Base-by-base conservation (phyloP, 805 yeast species). In the Spathaspora boniae region DNA sequence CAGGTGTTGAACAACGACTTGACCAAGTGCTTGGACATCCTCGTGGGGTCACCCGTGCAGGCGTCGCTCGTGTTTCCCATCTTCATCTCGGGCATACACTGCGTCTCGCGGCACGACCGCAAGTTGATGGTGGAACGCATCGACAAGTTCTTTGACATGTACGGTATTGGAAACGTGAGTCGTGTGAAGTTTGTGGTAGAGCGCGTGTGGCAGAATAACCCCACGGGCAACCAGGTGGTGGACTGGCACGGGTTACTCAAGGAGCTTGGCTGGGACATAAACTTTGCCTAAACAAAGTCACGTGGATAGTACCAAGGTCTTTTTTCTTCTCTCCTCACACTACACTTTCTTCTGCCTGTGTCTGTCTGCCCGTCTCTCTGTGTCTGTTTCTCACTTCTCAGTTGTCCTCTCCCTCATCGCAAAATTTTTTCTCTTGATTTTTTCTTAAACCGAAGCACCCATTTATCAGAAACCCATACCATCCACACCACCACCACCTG, bases 221-320 rank as follows among this genome's bases (percentile, higher is more conserved):
- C 62, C 7, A 50, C 62, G 6, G 91, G 93, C 0, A 70, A 74
- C 17, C 65, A 60, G 36, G 78, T 74, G 42, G 76, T 83, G 25
- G 89, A 85, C 53, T 85, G 94, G 93, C 76, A 76, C 50, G 73
- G 68, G 22, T 70, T 82, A 29, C 77, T 85, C 26, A 75, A 76
- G 41, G 70, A 70, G 9, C 58, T 82, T 33, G 86, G 84, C 2
- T 84, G 93, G 91, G 86, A 84, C 51, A 62, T 86, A 31, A 81
- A 83, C 55, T 85, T 84, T 65, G 93, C 89, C 9, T 77, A 52
- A 28, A 9, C 22, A 18, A 25, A 30, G 7, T 16, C 26, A 21
- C 30, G 18, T 31, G 26, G 26, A 15, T 20, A 24, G 6, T 7
- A 17, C 14, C 18, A 26, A 22, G 26, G 28, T 35, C 16, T 31